Evolutionary conservation across 202 grass and related monocot genomes (phyloP), one percentile per base, ranked within the genome.

Genomic region (Carex sylvatica): DNA sequence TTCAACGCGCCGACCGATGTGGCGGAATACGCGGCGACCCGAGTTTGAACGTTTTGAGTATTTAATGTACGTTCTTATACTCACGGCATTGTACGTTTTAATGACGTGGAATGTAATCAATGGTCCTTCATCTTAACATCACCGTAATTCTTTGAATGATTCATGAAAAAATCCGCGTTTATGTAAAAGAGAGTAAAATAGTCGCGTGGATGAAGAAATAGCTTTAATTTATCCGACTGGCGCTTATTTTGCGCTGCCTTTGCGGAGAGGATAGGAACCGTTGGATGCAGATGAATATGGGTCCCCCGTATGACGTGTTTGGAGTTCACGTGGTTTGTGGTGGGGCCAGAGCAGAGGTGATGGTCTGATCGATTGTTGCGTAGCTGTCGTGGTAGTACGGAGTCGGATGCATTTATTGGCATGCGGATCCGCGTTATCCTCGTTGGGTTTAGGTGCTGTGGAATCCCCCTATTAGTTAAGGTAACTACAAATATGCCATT

Each of bases 341-440:
- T 77, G 49, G 73, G 52, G 73, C 19, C 49, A 33, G 3, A 12
- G 55, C 54, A 30, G 15, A 33, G 73, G 23, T 65, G 59, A 82
- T 56, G 46, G 24, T 49, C 10, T 49, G 46, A 49, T 49, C 2
- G 46, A 64, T 69, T 82, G 80, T 65, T 67, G 80, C 80, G 46
- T 30, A 69, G 80, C 80, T 82, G 63, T 82, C 80, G 20, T 53
- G 3, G 36, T 49, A 26, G 80, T 82, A 82, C 80, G 80, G 80
- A 82, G 6, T 24, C 80, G 63, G 80, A 53, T 82, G 80, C 80
- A 82, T 82, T 69, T 82, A 82, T 68, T 69, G 5, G 40, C 65
- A 67, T 82, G 62, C 61, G 63, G 80, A 70, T 82, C 63, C 63
- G 80, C 73, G 14, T 58, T 9, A 77, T 77, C 74, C 40, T 72